phyloP scores from a whole-genome alignment of 306 rosid species.

The Casuarina cunninghamiana region DNA sequence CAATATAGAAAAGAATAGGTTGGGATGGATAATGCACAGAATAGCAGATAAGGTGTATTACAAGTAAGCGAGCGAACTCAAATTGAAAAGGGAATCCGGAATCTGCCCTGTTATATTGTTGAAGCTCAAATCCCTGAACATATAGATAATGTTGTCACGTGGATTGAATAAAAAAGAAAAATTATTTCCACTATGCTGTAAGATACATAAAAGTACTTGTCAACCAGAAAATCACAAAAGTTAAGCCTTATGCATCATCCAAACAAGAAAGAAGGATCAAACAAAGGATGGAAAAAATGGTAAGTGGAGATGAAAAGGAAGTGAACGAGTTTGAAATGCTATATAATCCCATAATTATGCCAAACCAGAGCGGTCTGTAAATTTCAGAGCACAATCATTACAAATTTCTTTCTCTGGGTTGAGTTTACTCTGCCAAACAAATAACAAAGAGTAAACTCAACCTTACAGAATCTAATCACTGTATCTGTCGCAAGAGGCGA shows the following conservation, averaged over 20 bases:
- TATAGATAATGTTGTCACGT: slow-evolving; percentile 7
- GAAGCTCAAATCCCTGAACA: slow-evolving; percentile 88
- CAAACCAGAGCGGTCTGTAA: background rate
- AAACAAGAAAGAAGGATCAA: background rate
- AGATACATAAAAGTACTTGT: background rate
- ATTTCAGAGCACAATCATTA: background rate
- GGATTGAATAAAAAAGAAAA: background rate
- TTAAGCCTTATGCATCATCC: background rate
- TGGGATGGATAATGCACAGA: slow-evolving; percentile 9
- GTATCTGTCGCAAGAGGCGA: slow-evolving; percentile 4
- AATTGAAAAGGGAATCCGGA: slow-evolving; percentile 59
- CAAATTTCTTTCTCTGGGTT: background rate
- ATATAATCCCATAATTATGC: background rate
- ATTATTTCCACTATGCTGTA: background rate
- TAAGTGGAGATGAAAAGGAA: background rate
- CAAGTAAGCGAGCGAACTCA: slow-evolving; percentile 60
- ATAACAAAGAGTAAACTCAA: background rate
- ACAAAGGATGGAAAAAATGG: background rate
- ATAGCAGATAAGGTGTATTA: slow-evolving; percentile 36
- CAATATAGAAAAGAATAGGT: slow-evolving; percentile 11
- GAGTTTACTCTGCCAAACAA: background rate
- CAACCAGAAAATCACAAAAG: background rate
- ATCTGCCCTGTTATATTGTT: slow-evolving; percentile 64
- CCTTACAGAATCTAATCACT: background rate
- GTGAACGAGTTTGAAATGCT: no score